Percentiles rank a stretch among this genome's conserved stretches.
Conservation (phyloP, 2,329 filamentous ascomycete species). For the Alternaria angustiovoidea region DNA sequence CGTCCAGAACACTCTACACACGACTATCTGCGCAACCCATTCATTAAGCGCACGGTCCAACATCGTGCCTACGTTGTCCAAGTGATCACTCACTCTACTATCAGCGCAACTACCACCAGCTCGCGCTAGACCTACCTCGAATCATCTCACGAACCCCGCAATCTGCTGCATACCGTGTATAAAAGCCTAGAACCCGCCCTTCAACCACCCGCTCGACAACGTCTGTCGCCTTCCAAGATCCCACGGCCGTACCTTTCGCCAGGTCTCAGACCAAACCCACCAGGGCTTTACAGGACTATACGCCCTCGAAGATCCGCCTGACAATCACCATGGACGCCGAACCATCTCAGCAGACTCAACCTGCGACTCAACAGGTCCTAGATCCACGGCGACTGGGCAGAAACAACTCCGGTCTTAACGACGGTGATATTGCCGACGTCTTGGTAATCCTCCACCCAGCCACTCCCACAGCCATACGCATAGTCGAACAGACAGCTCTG, state of each 20-base stretch:
- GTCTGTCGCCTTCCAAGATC: background rate
- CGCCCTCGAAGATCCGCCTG: background rate
- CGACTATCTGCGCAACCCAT: background rate
- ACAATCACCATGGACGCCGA: slow-evolving; percentile 25
- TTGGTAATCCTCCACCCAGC: slow-evolving; percentile 86
- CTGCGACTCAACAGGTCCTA: slow-evolving; percentile 78
- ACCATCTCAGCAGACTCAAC: slow-evolving; percentile 59
- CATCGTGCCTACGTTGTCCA: slow-evolving; percentile 10
- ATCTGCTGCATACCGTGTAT: background rate
- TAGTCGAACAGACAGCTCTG: slow-evolving; percentile 67
- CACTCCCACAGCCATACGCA: slow-evolving; percentile 74
- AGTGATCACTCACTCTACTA: slow-evolving; percentile 9
- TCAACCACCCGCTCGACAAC: background rate
- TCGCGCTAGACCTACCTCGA: slow-evolving; percentile 5
- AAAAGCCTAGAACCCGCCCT: background rate
- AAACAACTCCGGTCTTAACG: slow-evolving; percentile 82
- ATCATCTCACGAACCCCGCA: slow-evolving; percentile 5
- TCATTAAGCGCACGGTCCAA: slow-evolving; percentile 10
- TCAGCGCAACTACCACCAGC: slow-evolving; percentile 10
- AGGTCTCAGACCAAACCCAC: background rate
- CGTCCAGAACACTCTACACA: slow-evolving; percentile 1
- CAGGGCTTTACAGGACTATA: background rate
- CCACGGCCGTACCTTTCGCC: background rate
- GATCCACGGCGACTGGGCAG: slow-evolving; percentile 82
- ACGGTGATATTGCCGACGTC: slow-evolving; percentile 86